Evolutionary conservation across 2,329 filamentous ascomycete species (phyloP).

Genomic region (Ophiostoma angusticollis): DNA sequence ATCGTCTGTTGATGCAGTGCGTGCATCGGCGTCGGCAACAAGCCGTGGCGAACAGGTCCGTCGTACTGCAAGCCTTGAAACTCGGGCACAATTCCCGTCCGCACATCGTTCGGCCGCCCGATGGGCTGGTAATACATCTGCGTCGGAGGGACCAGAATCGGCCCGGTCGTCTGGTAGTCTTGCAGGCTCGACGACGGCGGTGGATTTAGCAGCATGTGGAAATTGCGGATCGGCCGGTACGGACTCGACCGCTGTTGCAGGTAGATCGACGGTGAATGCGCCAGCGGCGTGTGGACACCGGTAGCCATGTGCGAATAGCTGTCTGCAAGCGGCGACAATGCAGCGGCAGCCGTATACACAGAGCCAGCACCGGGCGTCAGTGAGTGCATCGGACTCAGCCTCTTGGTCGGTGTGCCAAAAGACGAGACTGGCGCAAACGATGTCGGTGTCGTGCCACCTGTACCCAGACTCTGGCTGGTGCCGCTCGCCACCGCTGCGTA

Average conservation of each 20-base stretch:
- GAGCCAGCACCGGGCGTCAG: slow-evolving; percentile 24
- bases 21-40: slow-evolving; percentile 8
- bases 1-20: slow-evolving; percentile 7
- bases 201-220: slow-evolving; percentile 83
- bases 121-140: slow-evolving; percentile 78
- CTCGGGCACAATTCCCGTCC: slow-evolving; percentile 59
- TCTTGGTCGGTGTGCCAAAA: slow-evolving; percentile 40
- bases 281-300: slow-evolving; percentile 48
- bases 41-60: slow-evolving; percentile 6
- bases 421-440: slow-evolving; percentile 13
- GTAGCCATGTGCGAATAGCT: slow-evolving; percentile 34
- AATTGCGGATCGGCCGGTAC: slow-evolving; percentile 78
- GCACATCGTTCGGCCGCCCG: slow-evolving; percentile 54
- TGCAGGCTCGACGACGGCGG: slow-evolving; percentile 70
- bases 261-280: slow-evolving; percentile 78
- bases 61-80: slow-evolving; percentile 22
- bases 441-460: slow-evolving; percentile 8
- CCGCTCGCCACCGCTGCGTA: slow-evolving; percentile 1
- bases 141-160: slow-evolving; percentile 37
- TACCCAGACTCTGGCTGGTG: background rate
- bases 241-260: slow-evolving; percentile 81
- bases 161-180: slow-evolving; percentile 46
- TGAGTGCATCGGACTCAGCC: slow-evolving; percentile 37
- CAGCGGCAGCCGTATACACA: slow-evolving; percentile 44
- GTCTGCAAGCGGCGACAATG: slow-evolving; percentile 58